phyloP scores from a whole-genome alignment of 2,329 filamentous ascomycete species.

The Aspergillus ustus region DNA sequence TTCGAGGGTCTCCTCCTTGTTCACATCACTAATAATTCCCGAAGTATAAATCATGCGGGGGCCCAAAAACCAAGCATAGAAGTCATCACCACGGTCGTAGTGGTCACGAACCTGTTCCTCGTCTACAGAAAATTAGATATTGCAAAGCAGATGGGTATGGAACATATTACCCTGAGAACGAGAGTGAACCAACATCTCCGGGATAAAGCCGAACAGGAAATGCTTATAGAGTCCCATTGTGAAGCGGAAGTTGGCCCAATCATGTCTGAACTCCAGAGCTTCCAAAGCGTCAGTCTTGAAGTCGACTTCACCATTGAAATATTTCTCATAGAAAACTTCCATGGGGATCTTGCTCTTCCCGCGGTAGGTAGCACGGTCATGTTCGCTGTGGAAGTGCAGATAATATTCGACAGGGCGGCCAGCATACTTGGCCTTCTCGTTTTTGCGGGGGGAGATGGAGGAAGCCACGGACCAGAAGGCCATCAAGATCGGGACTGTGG shows the following conservation, averaged over 20 bases:
- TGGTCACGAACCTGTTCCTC: constrained; percentile 97
- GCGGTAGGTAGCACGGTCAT: constrained; percentile 52
- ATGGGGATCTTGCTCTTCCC: constrained; percentile 56
- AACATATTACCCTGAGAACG: constrained; percentile 72
- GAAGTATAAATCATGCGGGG: constrained; percentile 99
- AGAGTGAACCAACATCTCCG: constrained; percentile 90
- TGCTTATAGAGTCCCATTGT: constrained; percentile 83
- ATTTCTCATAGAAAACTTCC: constrained; percentile 96
- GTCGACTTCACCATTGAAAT: constrained; percentile 92
- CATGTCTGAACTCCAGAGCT: constrained; percentile 89
- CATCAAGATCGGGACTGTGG: constrained; percentile 77
- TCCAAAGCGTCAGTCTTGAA: constrained; percentile 94
- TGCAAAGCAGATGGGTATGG: not conserved
- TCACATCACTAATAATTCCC: constrained; percentile 86
- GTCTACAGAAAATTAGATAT: constrained; percentile 57
- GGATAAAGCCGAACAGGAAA: constrained; percentile 85
- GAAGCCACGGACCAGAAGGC: constrained; percentile 83
- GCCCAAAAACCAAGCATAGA: constrained; percentile 98
- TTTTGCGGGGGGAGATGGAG: constrained; percentile 81
- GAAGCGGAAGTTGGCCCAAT: constrained; percentile 95
- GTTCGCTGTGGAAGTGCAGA: constrained; percentile 55
- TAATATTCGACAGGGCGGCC: constrained; percentile 91
- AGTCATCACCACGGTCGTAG: constrained; percentile 97
- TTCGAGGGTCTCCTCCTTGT: constrained; percentile 87
- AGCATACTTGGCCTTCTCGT: constrained; percentile 86